Base-by-base conservation (phyloP, 75 land plant genomes). In the Pseudotsuga menziesii region DNA sequence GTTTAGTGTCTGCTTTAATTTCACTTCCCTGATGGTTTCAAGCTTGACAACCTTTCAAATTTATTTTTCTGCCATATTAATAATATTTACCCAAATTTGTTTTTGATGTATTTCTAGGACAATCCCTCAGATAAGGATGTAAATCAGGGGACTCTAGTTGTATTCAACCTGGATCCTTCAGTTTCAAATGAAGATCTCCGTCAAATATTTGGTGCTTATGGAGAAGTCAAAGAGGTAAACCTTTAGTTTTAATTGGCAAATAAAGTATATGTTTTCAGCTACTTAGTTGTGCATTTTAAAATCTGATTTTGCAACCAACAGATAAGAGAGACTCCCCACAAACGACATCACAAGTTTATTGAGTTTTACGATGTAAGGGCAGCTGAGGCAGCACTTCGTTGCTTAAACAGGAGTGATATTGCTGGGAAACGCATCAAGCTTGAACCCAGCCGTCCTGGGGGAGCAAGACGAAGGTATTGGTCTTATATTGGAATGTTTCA, bases 291-390 rank as follows among this genome's bases (percentile, higher is more conserved):
- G 54, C 54, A 9, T 48, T 48, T 48, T 12, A 9, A 48, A 48
- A 48, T 48, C 54, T 48, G 54, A 48, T 48, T 48, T 48, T 9
- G 12, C 11, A 48, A 9, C 12, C 1, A 60, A 35, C 88, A 87
- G 84, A 89, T 95, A 52, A 83, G 98, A 66, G 98, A 95, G 85
- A 95, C 98, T n/a, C 98, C 98, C n/a, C 93, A 95, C 78, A 95
- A 95, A 83, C 83, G 90, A 66, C 98, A 95, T 58, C 98, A 95
- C 78, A 95, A 95, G 78, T 95, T 95, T 82, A 91, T 95, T 69
- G 98, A 95, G 64, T 95, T 85, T 58, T 95, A 89, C 83, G 98
- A 95, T 89, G 98, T 93, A 16, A 84, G 98, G 77, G 96, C 93
- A 78, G 96, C 98, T 61, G 98, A 95, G 75, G 93, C 89, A 72